phyloP scores from a whole-genome alignment of 352 stramenopile genomes.

The Pythium dissimile region DNA sequence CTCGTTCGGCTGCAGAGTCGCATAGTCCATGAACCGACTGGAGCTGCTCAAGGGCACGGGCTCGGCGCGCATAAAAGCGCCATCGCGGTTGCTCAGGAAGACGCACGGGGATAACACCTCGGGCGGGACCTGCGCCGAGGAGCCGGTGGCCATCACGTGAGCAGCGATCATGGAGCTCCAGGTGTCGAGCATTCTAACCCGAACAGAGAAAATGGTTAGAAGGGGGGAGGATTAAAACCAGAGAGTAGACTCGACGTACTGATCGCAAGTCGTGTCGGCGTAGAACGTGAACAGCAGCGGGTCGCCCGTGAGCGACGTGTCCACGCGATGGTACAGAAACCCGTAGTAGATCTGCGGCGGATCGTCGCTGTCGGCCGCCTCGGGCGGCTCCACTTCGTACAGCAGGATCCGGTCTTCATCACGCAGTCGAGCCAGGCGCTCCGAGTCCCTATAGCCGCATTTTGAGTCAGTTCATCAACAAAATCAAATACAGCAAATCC shows the following conservation, averaged over 20 bases:
- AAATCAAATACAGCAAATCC: background rate
- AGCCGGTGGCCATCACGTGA: constrained; percentile 24
- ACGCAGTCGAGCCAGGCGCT: constrained; percentile 53
- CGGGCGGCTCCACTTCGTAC: constrained; percentile 49
- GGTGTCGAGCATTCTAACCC: constrained; percentile 44
- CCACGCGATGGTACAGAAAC: constrained; percentile 71
- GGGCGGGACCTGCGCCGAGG: constrained; percentile 19
- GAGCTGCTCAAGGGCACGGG: constrained; percentile 35
- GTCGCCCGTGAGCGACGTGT: constrained; percentile 47
- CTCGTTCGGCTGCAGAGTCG: constrained; percentile 36
- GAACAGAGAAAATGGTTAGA: no score
- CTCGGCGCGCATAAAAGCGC: constrained; percentile 45
- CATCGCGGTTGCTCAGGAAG: constrained; percentile 57
- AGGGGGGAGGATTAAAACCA: no score
- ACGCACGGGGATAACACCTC: constrained; percentile 46
- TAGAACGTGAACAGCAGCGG: constrained; percentile 68
- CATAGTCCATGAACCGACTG: constrained; percentile 52
- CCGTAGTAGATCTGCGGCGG: constrained; percentile 37
- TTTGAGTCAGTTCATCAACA: background rate
- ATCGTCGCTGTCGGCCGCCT: constrained; percentile 18
- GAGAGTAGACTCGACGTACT: no score
- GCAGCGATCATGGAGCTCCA: constrained; percentile 48
- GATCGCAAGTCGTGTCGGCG: constrained; percentile 50
- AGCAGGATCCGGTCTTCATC: constrained; percentile 75
- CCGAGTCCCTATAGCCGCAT: constrained; percentile 36